Evolutionary conservation across 2,329 filamentous ascomycete genomes (phyloP).

Genomic region (Aspergillus pseudonomiae): DNA sequence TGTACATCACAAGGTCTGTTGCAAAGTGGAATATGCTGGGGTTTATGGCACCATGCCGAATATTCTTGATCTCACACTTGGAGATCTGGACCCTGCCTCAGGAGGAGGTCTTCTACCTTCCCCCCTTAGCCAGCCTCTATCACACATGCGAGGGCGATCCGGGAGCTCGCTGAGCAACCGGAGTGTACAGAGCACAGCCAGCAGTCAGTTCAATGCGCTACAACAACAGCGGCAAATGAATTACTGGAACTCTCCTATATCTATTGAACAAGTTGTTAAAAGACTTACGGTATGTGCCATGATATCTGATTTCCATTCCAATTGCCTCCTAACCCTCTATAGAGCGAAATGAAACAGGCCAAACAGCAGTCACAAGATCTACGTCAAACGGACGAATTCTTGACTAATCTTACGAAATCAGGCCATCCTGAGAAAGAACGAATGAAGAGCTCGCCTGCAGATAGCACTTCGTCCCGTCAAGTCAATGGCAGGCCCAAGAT

Average conservation of each 20-base stretch:
- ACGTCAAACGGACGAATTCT: slow-evolving; percentile 76
- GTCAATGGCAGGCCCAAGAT: slow-evolving; percentile 51
- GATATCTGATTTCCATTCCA: slow-evolving; percentile 16
- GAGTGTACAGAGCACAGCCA: slow-evolving; percentile 58
- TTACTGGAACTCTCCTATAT: slow-evolving; percentile 85
- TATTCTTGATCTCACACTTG: slow-evolving; percentile 86
- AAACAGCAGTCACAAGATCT: slow-evolving; percentile 87
- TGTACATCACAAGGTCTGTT: slow-evolving; percentile 96
- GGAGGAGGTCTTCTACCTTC: slow-evolving; percentile 73
- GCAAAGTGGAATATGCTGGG: slow-evolving; percentile 93
- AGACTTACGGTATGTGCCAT: slow-evolving; percentile 66
- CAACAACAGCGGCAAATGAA: slow-evolving; percentile 75
- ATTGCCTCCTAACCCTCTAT: slow-evolving; percentile 1
- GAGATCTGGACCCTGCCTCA: slow-evolving; percentile 79
- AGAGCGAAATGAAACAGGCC: slow-evolving; percentile 90
- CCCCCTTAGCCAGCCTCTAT: slow-evolving; percentile 64
- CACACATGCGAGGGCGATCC: slow-evolving; percentile 69
- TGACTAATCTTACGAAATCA: slow-evolving; percentile 74
- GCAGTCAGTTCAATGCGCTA: slow-evolving; percentile 59
- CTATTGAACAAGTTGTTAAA: slow-evolving; percentile 93
- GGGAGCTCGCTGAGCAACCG: slow-evolving; percentile 68
- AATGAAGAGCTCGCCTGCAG: slow-evolving; percentile 51
- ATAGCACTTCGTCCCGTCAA: slow-evolving; percentile 46
- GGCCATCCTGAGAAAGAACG: slow-evolving; percentile 61
- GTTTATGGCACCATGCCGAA: slow-evolving; percentile 72